These are phyloP conservation scores for Asparagopsis taxiformis DNA, from an alignment of 31 red algal genomes.

Conservation along the genomic window DNA sequence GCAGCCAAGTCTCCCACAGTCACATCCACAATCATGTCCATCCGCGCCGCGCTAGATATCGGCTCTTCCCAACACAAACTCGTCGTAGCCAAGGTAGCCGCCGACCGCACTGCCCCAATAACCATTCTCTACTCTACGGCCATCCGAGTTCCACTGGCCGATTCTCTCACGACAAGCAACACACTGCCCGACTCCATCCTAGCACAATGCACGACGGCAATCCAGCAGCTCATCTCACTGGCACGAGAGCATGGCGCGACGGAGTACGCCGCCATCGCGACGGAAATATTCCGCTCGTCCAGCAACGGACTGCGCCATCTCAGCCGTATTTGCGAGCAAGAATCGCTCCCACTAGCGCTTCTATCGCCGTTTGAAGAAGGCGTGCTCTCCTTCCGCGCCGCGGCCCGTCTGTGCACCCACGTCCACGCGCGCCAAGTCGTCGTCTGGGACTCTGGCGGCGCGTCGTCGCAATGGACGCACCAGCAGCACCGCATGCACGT, in stretches of 20 bases:
- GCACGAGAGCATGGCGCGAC: not conserved
- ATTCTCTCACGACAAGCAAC: not conserved
- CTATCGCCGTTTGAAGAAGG: not conserved
- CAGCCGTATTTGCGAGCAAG: not conserved
- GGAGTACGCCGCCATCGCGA: slow-evolving; percentile 6
- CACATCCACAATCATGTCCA: not conserved
- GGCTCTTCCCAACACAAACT: slow-evolving; percentile 11
- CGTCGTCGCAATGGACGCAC: not conserved
- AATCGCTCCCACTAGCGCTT: not conserved
- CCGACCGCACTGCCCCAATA: not conserved
- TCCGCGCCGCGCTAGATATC: slow-evolving; percentile 15
- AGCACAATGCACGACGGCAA: not conserved
- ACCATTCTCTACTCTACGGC: slow-evolving; percentile 5
- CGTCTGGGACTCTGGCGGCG: slow-evolving; percentile 14
- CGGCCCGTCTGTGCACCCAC: not conserved
- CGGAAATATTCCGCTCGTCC: not conserved
- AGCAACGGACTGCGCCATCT: slow-evolving; percentile 1
- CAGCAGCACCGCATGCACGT: not conserved
- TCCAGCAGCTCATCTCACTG: not conserved
- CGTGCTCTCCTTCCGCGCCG: slow-evolving; percentile 2
- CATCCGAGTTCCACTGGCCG: not conserved
- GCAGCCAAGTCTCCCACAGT: not conserved
- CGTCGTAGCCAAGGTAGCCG: not conserved
- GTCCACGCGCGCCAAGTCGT: not conserved
- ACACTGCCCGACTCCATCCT: not conserved